Conservation (phyloP, 169 alveolate species). For the Plasmodium blacklocki region DNA sequence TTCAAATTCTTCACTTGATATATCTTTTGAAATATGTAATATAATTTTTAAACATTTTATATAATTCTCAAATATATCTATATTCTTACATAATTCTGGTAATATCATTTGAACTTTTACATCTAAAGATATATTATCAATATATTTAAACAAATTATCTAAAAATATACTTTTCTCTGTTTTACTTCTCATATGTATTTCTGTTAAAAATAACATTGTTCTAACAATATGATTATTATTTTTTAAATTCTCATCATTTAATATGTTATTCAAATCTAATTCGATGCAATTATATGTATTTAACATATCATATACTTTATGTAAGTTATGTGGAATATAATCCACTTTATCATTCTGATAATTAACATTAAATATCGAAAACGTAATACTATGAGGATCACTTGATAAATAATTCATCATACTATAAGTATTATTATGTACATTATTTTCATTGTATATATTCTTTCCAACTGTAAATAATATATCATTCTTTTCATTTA, state of each 20-base stretch:
- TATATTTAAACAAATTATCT: constrained; percentile 58
- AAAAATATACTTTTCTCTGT: constrained; percentile 75
- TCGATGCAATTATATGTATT: constrained; percentile 39
- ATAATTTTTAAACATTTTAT: constrained; percentile 49
- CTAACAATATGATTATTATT: constrained; percentile 47
- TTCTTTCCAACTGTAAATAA: not conserved
- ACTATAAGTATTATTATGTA: constrained; percentile 8
- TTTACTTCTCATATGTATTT: constrained; percentile 79
- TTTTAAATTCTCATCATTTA: constrained; percentile 75
- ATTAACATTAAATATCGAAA: too few relatives aligned
- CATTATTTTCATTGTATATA: constrained; percentile 8
- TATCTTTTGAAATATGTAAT: constrained; percentile 43
- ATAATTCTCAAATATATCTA: constrained; percentile 51
- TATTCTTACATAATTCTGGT: constrained; percentile 62
- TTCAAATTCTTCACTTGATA: constrained; percentile 27
- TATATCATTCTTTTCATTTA: too few relatives aligned
- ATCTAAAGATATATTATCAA: constrained; percentile 75
- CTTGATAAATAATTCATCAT: too few relatives aligned
- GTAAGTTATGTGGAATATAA: constrained; percentile 19
- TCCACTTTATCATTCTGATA: not conserved
- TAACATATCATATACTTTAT: constrained; percentile 21
- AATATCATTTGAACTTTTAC: constrained; percentile 74
- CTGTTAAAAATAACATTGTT: constrained; percentile 79
- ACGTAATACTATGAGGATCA: too few relatives aligned
- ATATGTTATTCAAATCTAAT: constrained; percentile 44